A percentile compares a stretch with the other conserved stretches of the same genome.
Evolutionary conservation across 2,329 filamentous ascomycete species (phyloP).

Genomic region (Alternaria atra): DNA sequence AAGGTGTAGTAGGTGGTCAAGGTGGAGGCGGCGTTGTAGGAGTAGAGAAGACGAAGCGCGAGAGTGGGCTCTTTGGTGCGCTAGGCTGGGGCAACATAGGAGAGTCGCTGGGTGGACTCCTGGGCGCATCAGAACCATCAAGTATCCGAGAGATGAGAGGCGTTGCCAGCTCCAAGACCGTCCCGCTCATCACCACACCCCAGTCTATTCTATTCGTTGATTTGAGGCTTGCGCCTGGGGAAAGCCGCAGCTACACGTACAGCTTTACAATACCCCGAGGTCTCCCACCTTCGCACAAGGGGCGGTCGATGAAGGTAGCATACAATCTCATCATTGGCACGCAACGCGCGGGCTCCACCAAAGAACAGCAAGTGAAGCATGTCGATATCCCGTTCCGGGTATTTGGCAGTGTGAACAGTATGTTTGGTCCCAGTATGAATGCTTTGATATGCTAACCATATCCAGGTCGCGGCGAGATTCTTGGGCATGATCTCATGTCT

Average conservation of each 20-base stretch:
- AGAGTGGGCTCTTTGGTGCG: conserved; percentile 80
- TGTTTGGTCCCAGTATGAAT: conserved; percentile 16
- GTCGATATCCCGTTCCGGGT: conserved; percentile 93
- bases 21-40: conserved; percentile 84
- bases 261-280: conserved; percentile 85
- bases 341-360: conserved; percentile 79
- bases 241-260: conserved; percentile 88
- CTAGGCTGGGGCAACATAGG: conserved; percentile 90
- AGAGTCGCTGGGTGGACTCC: conserved; percentile 84
- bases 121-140: conserved; percentile 88
- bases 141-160: conserved; percentile 96
- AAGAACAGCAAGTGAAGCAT: conserved; percentile 82
- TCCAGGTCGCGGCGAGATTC: conserved; percentile 76
- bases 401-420: conserved; percentile 86
- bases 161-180: conserved; percentile 81
- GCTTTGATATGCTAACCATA: conserved; percentile 25
- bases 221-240: conserved; percentile 83
- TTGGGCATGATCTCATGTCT: conserved; percentile 93
- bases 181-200: conserved; percentile 91
- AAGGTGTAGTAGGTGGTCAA: conserved; percentile 87
- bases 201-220: conserved; percentile 97
- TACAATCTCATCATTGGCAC: conserved; percentile 94
- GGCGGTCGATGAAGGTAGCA: conserved; percentile 90
- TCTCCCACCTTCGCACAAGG: conserved; percentile 88
- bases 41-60: conserved; percentile 75